Percentiles rank a stretch among this genome's conserved stretches.
These are phyloP conservation scores for Globisporangium abappressorium DNA, from an alignment of 352 stramenopile species.

Conservation along the genomic window DNA sequence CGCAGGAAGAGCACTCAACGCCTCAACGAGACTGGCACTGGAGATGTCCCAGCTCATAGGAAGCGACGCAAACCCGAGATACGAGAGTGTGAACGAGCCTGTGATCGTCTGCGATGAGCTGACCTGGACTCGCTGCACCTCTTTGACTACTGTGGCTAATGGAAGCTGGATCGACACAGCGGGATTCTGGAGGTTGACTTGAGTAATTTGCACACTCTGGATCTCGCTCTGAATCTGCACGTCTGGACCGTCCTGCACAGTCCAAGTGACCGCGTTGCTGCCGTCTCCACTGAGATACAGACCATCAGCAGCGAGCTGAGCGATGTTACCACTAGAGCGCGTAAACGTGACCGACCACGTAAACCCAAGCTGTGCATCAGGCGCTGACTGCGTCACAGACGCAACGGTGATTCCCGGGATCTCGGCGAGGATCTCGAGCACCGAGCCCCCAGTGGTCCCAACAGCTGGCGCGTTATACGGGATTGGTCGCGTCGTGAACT, in stretches of 20 bases:
- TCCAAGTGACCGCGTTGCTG: not conserved
- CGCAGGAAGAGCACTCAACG: not conserved
- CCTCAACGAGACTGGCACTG: not conserved
- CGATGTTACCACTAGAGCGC: not conserved
- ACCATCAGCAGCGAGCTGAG: not conserved
- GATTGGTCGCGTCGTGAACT: not conserved
- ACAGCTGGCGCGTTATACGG: not conserved
- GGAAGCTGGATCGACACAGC: not conserved
- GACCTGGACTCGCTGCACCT: not conserved
- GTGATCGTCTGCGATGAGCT: not conserved
- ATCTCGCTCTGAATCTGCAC: not conserved
- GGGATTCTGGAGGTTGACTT: not conserved
- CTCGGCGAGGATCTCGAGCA: not conserved
- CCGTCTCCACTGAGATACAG: not conserved
- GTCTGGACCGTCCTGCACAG: not conserved
- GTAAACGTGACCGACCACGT: not conserved
- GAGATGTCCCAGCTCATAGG: not conserved
- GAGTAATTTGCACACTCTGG: not conserved
- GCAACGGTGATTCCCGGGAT: not conserved
- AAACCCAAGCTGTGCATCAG: not conserved
- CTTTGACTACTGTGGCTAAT: not conserved
- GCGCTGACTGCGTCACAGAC: not conserved
- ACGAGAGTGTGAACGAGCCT: not conserved
- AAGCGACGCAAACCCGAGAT: not conserved
- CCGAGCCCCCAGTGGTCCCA: not conserved